Evolutionary conservation across 2,329 filamentous ascomycete species (phyloP), one percentile per base, ranked within the genome.

Genomic region (Aaosphaeria arxii): DNA sequence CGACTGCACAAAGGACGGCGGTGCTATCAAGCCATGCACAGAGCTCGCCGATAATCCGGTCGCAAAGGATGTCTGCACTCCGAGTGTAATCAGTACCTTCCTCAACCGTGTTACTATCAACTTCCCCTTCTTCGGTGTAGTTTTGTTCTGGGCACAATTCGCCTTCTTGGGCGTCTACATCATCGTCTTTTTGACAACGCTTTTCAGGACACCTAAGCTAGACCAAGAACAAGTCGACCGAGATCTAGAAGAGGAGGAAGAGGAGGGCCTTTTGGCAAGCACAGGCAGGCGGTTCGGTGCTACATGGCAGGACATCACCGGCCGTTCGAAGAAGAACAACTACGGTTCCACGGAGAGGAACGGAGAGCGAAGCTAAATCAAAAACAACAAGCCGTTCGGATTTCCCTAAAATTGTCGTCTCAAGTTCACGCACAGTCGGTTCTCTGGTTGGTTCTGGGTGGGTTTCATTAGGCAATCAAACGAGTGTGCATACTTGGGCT

Each of bases 111-210:
- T 96, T 51, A 91, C 89, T 24, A 82, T 96, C 63, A 96, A 95
- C 66, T 99, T 94, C 80, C 91, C 94, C 5, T 90, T 96, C 66
- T 95, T 99, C 63, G 94, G 94, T 7, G 84, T 87, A 7, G 75
- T 97, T n/a, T 82, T 89, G 57, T 99, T 97, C 71, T 99, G 91
- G 91, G 89, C 91, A 0, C 94, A 99, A 63, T 97, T 96, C 65
- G 88, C 81, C 9, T 97, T 99, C 74, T 73, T 99, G 40, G 87
- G 75, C 28, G 71, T 96, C 17, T 96, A 95, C 70, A 70, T 96
- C 7, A 73, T 96, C 46, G 85, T 95, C 9, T 88, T 96, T 58
- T 50, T 90, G 24, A 87, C 88, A 1, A 84, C 88, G 3, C 73
- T 96, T 0, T 86, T 97, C 78, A 84, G 87, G 39, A 85, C 90